Evolutionary conservation across 2,329 filamentous ascomycete species (phyloP), one percentile per base, ranked within the genome.

Genomic region (Phaeoacremonium minimum): DNA sequence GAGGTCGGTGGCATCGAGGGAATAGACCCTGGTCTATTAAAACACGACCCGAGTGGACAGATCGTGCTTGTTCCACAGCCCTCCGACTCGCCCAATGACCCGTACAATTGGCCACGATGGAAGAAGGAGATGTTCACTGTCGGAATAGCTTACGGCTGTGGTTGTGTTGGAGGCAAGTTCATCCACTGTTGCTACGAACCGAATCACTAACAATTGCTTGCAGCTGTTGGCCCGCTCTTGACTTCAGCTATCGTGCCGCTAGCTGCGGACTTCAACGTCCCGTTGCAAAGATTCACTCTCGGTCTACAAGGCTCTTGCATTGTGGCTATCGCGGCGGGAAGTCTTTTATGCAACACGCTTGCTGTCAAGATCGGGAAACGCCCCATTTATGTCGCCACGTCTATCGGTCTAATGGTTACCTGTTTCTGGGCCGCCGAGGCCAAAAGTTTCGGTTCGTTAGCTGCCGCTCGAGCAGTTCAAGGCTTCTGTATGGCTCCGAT

Each of bases 41-140:
- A 55, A 41, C 51, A 50, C 35, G 52, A 55, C 26, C 36, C 45
- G 16, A 47, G 35, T 8, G 48, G 48, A 15, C 36, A 68, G 30
- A 62, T 72, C 34, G 58, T 69, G n/a, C 57, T 75, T n/a, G 61
- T 64, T 9, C 71, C 71, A 6, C 66, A 68, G 38, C 71, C 71
- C 8, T 67, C 66, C 7, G 57, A 61, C 31, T 67, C 63, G 13
- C 63, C 64, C 7, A 66, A 69, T 41, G 68, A 72, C 42, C 68
- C 67, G 9, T 57, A 69, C 37, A 69, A 69, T 47, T 71, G 67
- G 67, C 59, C 61, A 18, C 45, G 50, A 35, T 52, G 55, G 42
- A 53, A 50, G 42, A 53, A 55, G 44, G 46, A 54, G 36, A 44
- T 52, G 44, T 65, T 50, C 50, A 64, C 47, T 32, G 53, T 66